These are phyloP conservation scores for Fraxinus cuspidata DNA, from an alignment of 257 asterid genomes.

Conservation along the genomic window DNA sequence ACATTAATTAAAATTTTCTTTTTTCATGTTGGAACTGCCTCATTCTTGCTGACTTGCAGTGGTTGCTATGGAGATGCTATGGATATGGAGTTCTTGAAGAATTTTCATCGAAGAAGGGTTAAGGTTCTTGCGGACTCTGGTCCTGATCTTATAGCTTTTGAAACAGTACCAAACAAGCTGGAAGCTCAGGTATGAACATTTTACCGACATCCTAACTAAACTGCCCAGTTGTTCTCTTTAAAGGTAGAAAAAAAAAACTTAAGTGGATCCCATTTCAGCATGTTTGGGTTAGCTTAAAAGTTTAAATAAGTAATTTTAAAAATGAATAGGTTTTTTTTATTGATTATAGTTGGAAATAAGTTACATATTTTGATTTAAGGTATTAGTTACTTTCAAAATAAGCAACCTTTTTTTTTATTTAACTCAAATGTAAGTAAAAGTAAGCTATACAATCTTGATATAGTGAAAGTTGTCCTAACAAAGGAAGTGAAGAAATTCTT, in stretches of 20 bases:
- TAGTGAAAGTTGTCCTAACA: not conserved
- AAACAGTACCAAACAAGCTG: slow-evolving; percentile 82
- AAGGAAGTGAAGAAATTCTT: not conserved
- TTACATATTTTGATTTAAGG: not conserved
- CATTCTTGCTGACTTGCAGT: slow-evolving; percentile 37
- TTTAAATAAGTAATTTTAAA: not conserved
- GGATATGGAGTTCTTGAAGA: slow-evolving; percentile 68
- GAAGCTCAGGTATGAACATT: slow-evolving; percentile 73
- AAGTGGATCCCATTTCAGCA: not conserved
- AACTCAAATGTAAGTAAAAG: not conserved
- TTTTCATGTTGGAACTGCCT: not conserved
- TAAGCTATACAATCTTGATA: not conserved
- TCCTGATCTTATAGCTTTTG: slow-evolving; percentile 86
- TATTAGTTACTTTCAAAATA: not conserved
- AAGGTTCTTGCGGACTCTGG: slow-evolving; percentile 80
- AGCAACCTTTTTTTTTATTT: not conserved
- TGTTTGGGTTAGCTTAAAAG: not conserved
- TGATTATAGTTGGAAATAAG: not conserved
- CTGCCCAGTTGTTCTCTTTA: slow-evolving; percentile 14
- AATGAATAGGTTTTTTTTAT: not conserved
- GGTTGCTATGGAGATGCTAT: slow-evolving; percentile 81
- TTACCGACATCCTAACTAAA: not conserved
- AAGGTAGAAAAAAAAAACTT: slow-evolving; percentile 6
- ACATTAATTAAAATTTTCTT: not conserved
- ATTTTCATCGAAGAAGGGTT: slow-evolving; percentile 81